phyloP scores from a whole-genome alignment of 2,329 filamentous ascomycete species.

The Verticillium nubilum region DNA sequence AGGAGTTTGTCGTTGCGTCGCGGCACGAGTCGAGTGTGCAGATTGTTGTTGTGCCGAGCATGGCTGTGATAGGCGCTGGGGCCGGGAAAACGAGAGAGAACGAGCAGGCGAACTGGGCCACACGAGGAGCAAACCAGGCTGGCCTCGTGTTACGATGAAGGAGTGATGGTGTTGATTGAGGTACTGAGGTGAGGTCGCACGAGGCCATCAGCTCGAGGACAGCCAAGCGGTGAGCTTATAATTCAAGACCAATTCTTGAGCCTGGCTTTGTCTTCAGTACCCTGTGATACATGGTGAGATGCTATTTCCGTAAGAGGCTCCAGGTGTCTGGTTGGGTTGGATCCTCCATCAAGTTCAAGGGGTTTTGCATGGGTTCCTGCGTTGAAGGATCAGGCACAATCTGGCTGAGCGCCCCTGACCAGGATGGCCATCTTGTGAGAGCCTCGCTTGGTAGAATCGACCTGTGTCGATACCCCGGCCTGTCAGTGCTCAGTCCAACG shows the following conservation, averaged over 20 bases:
- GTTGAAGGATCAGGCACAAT: background rate
- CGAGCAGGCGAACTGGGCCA: background rate
- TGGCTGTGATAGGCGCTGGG: background rate
- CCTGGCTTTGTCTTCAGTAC: background rate
- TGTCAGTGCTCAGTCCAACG: background rate
- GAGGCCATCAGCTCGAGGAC: background rate
- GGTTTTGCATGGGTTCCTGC: background rate
- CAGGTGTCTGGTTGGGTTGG: background rate
- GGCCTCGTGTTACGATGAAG: background rate
- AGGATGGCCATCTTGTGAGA: background rate
- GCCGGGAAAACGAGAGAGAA: background rate
- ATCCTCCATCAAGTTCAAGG: background rate
- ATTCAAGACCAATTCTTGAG: background rate
- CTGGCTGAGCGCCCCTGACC: background rate
- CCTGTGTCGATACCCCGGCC: background rate
- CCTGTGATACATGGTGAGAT: background rate
- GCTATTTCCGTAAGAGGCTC: background rate
- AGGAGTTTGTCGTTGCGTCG: background rate
- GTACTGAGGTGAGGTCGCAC: background rate
- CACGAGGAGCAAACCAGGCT: background rate
- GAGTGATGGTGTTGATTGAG: background rate
- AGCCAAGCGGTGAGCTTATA: background rate
- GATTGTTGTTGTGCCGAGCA: background rate
- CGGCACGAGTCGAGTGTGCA: background rate
- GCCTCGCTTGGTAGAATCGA: background rate